phyloP scores from a whole-genome alignment of 1,139 yeast genomes.

The Candida neerlandica region DNA sequence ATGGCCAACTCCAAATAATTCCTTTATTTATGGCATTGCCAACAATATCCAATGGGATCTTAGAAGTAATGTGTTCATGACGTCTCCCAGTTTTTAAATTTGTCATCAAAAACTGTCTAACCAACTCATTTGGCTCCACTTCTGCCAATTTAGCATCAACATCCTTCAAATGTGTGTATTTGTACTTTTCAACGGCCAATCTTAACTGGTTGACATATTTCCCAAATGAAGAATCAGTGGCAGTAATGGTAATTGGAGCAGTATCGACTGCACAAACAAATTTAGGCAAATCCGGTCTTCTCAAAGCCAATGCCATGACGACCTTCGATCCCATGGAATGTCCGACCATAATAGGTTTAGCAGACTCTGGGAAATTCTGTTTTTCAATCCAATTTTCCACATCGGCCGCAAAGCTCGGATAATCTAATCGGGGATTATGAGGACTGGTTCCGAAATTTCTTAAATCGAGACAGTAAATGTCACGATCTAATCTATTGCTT shows the following conservation, averaged over 20 bases:
- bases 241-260: constrained; percentile 74
- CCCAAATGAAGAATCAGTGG: constrained; percentile 60
- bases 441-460: constrained; percentile 95
- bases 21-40: constrained; percentile 65
- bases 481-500: constrained; percentile 43
- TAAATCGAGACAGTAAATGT: constrained; percentile 74
- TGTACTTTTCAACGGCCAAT: constrained; percentile 47
- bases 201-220: constrained; percentile 66
- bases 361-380: constrained; percentile 29
- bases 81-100: constrained; percentile 57
- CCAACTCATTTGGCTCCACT: constrained; percentile 59
- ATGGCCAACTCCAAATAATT: constrained; percentile 78
- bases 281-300: constrained; percentile 64
- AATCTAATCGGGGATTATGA: constrained; percentile 67
- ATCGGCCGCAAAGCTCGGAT: constrained; percentile 82
- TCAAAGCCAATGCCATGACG: constrained; percentile 83
- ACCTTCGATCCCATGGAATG: constrained; percentile 98
- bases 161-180: constrained; percentile 57
- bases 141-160: constrained; percentile 66
- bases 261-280: constrained; percentile 83
- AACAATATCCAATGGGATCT: constrained; percentile 72
- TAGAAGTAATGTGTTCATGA: constrained; percentile 39
- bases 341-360: constrained; percentile 71
- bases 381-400: constrained; percentile 70
- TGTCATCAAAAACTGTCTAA: constrained; percentile 77